phyloP scores from a whole-genome alignment of 805 yeast genomes.

The Wickerhamomyces bisporus region DNA sequence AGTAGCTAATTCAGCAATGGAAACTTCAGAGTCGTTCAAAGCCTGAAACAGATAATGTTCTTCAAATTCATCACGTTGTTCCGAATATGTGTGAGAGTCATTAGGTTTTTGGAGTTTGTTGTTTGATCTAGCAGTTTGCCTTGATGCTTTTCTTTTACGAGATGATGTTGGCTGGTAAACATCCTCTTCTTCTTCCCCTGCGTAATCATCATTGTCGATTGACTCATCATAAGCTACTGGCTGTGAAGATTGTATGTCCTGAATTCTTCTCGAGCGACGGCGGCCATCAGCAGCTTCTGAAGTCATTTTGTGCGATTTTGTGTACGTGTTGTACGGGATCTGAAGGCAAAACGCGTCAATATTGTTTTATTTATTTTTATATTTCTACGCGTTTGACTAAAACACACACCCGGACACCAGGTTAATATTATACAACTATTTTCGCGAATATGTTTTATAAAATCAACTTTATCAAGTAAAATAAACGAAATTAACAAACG shows the following conservation, averaged over 20 bases:
- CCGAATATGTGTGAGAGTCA: constrained; percentile 27
- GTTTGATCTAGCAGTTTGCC: background rate
- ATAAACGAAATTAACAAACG: no score
- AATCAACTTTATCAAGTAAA: no score
- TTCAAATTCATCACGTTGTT: constrained; percentile 36
- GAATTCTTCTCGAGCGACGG: constrained; percentile 23
- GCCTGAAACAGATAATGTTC: constrained; percentile 48
- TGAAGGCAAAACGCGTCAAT: background rate
- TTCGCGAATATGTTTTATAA: no score
- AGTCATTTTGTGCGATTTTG: constrained; percentile 3
- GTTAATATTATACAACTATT: no score
- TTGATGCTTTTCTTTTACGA: constrained; percentile 14
- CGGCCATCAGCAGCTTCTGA: background rate
- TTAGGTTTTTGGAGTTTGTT: constrained; percentile 8
- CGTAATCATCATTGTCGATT: constrained; percentile 17
- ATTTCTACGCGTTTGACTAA: background rate
- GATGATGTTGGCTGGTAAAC: constrained; percentile 14
- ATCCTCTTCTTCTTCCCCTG: constrained; percentile 19
- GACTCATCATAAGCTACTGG: constrained; percentile 18
- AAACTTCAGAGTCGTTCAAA: constrained; percentile 41
- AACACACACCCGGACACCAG: no score
- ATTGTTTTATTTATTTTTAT: background rate
- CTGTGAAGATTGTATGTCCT: constrained; percentile 14
- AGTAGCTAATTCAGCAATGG: constrained; percentile 47
- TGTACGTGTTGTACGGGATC: no score